Evolutionary conservation across 2,329 filamentous ascomycete genomes (phyloP).

Genomic region (Mollisia scopiformis): DNA sequence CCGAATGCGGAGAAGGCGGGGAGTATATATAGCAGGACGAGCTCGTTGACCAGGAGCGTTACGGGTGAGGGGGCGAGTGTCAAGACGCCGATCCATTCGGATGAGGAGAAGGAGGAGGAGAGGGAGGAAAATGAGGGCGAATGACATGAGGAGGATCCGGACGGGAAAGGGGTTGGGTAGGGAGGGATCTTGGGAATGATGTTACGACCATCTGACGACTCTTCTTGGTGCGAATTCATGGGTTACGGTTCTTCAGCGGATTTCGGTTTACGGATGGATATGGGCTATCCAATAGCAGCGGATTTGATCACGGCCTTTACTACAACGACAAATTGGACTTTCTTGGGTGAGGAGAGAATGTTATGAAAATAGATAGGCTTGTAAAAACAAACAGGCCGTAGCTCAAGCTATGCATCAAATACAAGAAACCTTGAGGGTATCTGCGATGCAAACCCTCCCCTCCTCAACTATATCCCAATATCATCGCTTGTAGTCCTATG

Average conservation of each 20-base stretch:
- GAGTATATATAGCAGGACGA: constrained; percentile 26
- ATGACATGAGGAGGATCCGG: constrained; percentile 7
- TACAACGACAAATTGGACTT: not conserved
- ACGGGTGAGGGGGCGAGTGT: constrained; percentile 18
- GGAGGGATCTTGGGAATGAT: constrained; percentile 1
- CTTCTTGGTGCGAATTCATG: not conserved
- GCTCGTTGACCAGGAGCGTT: constrained; percentile 28
- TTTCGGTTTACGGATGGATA: not conserved
- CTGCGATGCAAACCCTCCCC: not conserved
- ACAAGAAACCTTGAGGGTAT: constrained; percentile 4
- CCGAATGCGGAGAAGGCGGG: constrained; percentile 27
- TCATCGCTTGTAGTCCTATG: not conserved
- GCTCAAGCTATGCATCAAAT: constrained; percentile 5
- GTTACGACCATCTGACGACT: constrained; percentile 13
- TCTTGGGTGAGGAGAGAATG: not conserved
- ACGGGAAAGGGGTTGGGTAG: constrained; percentile 1
- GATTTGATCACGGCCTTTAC: not conserved
- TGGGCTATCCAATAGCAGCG: too few relatives aligned
- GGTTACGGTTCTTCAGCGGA: not conserved
- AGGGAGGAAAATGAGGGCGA: not conserved
- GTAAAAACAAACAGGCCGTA: not conserved
- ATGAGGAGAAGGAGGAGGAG: constrained; percentile 5
- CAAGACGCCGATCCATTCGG: constrained; percentile 1
- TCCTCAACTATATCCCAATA: not conserved
- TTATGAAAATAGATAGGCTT: not conserved